phyloP scores from a whole-genome alignment of 1,139 yeast species.

The Kurtzmaniella quercitrusa region DNA sequence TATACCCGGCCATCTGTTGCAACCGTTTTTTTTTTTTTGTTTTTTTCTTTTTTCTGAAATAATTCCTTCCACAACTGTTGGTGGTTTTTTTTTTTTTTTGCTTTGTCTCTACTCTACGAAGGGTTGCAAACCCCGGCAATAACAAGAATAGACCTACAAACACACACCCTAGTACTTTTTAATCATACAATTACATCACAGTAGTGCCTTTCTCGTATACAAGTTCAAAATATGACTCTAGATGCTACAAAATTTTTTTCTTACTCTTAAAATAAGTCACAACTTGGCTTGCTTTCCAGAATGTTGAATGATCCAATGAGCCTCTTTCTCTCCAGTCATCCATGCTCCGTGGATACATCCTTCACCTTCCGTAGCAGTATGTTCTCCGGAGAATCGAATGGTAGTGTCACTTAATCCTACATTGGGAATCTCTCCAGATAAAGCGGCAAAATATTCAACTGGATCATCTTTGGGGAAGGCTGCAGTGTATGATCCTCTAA shows the following conservation, averaged over 20 bases:
- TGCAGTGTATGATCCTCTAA: slow-evolving; percentile 74
- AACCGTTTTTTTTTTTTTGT: no score
- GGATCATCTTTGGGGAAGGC: slow-evolving; percentile 67
- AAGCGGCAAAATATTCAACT: slow-evolving; percentile 48
- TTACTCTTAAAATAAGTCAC: not conserved
- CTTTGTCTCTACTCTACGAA: no score
- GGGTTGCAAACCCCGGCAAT: no score
- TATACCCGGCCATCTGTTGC: no score
- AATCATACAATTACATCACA: no score
- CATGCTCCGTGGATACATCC: slow-evolving; percentile 87
- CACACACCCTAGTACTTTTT: no score
- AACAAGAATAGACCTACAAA: no score
- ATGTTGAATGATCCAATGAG: slow-evolving; percentile 35
- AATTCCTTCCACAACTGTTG: no score
- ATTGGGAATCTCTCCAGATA: slow-evolving; percentile 49
- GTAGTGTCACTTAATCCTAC: slow-evolving; percentile 38
- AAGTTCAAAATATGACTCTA: not conserved
- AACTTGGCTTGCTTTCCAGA: not conserved
- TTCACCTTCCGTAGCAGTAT: slow-evolving; percentile 68
- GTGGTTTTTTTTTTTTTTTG: no score
- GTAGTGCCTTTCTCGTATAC: no score
- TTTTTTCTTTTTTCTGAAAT: no score
- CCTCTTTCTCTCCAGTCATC: slow-evolving; percentile 70
- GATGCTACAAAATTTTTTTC: not conserved
- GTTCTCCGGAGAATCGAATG: slow-evolving; percentile 84